Evolutionary conservation across 129 eudicot genomes (phyloP).

Genomic region (Tanacetum coccineum): DNA sequence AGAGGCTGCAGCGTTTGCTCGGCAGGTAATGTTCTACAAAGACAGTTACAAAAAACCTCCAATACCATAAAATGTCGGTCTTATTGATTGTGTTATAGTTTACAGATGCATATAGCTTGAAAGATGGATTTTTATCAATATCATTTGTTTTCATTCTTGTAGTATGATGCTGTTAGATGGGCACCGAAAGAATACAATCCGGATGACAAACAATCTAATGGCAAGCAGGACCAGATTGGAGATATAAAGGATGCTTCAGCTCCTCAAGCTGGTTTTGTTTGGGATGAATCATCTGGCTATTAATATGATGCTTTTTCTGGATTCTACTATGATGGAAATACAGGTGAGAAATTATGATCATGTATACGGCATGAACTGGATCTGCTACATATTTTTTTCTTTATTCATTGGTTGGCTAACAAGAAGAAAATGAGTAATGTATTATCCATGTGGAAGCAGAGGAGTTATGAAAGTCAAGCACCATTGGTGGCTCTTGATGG

Average conservation of each 20-base stretch:
- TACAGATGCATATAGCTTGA: background rate
- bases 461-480: too few species aligned
- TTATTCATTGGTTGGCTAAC: too few species aligned
- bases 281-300: constrained; percentile 99
- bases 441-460: too few species aligned
- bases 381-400: too few species aligned
- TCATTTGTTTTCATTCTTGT: background rate
- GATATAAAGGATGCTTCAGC: too few species aligned
- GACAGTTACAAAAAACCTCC: background rate
- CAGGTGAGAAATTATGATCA: constrained; percentile 39
- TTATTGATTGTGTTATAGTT: background rate
- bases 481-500: too few species aligned
- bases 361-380: too few species aligned
- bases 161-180: constrained; percentile 99
- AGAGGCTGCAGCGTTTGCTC: too few species aligned
- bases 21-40: constrained; percentile 36
- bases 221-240: constrained; percentile 51
- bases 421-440: too few species aligned
- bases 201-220: constrained; percentile 66
- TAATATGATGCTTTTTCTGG: constrained; percentile 96
- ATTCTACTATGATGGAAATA: constrained; percentile 91
- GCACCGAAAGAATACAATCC: constrained; percentile 97
- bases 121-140: background rate
- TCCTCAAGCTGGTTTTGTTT: constrained; percentile 93
- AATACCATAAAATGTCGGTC: background rate